Base-by-base conservation (phyloP, 176 grass and related monocot species). In the Canna indica region DNA sequence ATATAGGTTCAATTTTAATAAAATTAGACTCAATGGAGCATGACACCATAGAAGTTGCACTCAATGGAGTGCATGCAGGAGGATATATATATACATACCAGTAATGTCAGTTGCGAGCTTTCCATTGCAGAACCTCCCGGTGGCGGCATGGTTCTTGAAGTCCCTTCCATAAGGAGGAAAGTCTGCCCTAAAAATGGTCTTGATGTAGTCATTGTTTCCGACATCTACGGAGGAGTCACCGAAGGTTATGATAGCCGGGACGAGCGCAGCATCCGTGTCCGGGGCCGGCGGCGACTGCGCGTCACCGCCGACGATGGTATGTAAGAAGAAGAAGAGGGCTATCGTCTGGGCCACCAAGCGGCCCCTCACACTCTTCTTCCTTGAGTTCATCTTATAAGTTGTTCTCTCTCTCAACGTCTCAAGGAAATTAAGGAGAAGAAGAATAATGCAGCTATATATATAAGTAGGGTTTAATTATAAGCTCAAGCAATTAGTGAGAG, bases 121-220 rank as follows among this genome's bases (percentile, higher is more conserved):
- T 42, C 94, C 94, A 27, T 99, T 99, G 84, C 94, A 99, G 80
- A 99, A 99, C 82, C 94, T 88, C 34, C 94, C 94, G 0, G 94
- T 99, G 7, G 94, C 59, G 38, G 47, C 77, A 27, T 62, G 84
- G 79, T 93, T 88, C 75, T 66, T 48, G 82, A 90, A 99, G 79
- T 99, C 94, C 75, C 89, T 67, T 26, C 94, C 94, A 47, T 99
- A 99, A 30, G 94, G 94, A 1, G 89, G 89, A 57, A 78, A 99
- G 70, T 99, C 61, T 0, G 94, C 94, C 78, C 85, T 99, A 75
- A 90, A 85, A 56, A 93, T 25, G 27, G 94, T 93, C 44, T 79
- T 36, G 52, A 99, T 72, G 69, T 93, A 93, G 84, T 99, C 84
- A 22, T 99, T 99, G 82, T 99, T 99, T 1, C 94, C 94, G 26